Percentiles rank a stretch among this genome's conserved stretches.
Evolutionary conservation across 805 yeast genomes (phyloP).

Genomic region (Candida pini): DNA sequence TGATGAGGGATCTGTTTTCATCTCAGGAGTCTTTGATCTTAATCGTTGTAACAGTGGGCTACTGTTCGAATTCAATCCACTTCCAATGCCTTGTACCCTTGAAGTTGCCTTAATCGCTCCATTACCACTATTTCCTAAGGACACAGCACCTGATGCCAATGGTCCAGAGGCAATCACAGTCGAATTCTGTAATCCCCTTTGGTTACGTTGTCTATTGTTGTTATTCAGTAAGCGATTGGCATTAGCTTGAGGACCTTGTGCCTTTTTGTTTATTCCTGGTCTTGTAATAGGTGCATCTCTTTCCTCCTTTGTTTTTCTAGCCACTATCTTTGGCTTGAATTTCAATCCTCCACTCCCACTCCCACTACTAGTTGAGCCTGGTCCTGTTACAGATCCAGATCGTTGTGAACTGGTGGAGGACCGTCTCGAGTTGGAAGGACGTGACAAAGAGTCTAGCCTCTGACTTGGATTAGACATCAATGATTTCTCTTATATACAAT

Average conservation of each 20-base stretch:
- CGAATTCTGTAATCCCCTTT: constrained; percentile 38
- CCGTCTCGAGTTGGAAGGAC: constrained; percentile 20
- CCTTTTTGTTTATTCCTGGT: constrained; percentile 32
- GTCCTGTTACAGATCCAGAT: constrained; percentile 1
- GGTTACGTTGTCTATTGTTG: constrained; percentile 30
- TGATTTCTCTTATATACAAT: too few relatives aligned
- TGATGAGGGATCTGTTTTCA: constrained; percentile 11
- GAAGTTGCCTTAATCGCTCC: constrained; percentile 7
- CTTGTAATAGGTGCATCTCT: constrained; percentile 59
- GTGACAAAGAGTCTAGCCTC: constrained; percentile 35
- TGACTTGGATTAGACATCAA: constrained; percentile 19
- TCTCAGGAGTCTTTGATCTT: constrained; percentile 10
- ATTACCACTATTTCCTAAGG: constrained; percentile 35
- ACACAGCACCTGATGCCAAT: constrained; percentile 57
- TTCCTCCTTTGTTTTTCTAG: constrained; percentile 77
- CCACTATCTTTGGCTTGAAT: constrained; percentile 84
- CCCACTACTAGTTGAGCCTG: constrained; percentile 5
- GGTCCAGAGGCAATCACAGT: constrained; percentile 72
- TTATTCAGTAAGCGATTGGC: too few relatives aligned
- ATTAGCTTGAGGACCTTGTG: constrained; percentile 8
- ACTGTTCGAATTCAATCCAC: constrained; percentile 23
- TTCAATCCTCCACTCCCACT: constrained; percentile 42
- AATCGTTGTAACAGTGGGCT: constrained; percentile 32
- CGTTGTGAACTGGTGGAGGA: too few relatives aligned
- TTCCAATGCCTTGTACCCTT: constrained; percentile 4